Conservation (phyloP, 306 rosid species). For the Purshia tridentata region DNA sequence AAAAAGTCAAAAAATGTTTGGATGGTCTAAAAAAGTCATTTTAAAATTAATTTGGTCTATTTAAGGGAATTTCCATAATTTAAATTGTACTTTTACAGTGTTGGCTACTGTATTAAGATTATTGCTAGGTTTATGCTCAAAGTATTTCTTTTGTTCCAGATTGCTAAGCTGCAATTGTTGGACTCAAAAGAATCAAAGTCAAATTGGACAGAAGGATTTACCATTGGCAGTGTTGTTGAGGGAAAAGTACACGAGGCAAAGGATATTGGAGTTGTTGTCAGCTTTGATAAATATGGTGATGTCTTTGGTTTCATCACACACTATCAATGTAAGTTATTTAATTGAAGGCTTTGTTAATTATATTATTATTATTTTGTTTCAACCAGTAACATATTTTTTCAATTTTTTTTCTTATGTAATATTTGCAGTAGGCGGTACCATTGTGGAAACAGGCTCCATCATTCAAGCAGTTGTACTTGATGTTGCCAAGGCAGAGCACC, state of each 20-base stretch:
- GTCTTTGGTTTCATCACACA: slow-evolving; percentile 76
- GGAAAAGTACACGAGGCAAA: slow-evolving; percentile 76
- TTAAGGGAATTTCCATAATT: too few species aligned
- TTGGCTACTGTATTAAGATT: background rate
- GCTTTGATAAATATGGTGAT: slow-evolving; percentile 70
- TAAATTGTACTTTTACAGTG: background rate
- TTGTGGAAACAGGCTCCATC: slow-evolving; percentile 55
- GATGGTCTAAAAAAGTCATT: too few species aligned
- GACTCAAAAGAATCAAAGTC: slow-evolving; percentile 47
- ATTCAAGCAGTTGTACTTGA: slow-evolving; percentile 84
- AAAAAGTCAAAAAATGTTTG: too few species aligned
- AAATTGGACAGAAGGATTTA: slow-evolving; percentile 65
- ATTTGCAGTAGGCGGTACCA: slow-evolving; percentile 56
- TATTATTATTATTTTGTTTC: slow-evolving; percentile 12
- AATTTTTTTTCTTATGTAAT: slow-evolving; percentile 3
- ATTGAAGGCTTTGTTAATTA: slow-evolving; percentile 5
- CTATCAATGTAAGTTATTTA: slow-evolving; percentile 63
- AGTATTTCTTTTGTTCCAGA: slow-evolving; percentile 44
- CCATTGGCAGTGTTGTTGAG: slow-evolving; percentile 53
- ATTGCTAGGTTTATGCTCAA: background rate
- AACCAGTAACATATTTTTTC: slow-evolving; percentile 4
- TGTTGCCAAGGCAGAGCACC: slow-evolving; percentile 65
- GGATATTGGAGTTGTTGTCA: slow-evolving; percentile 66
- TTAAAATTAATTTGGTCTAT: too few species aligned
- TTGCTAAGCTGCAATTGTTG: slow-evolving; percentile 52